These are phyloP conservation scores for Daldinia caldariorum DNA, from an alignment of 495 filamentous ascomycete species.

Conservation along the genomic window DNA sequence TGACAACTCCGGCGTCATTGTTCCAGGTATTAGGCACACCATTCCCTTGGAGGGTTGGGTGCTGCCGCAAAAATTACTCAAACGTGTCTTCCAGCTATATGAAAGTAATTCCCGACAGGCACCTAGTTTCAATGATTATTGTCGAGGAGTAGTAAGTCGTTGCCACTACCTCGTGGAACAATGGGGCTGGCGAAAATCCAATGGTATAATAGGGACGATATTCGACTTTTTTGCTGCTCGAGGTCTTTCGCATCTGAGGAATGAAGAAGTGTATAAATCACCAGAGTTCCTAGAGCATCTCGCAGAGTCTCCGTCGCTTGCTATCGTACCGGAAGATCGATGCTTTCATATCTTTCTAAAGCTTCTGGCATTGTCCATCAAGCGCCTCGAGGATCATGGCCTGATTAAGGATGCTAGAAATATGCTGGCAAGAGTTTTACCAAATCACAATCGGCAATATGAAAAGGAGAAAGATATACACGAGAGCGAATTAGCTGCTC, in stretches of 20 bases:
- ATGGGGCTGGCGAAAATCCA: conserved; percentile 90
- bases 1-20: conserved; percentile 70
- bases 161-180: conserved; percentile 79
- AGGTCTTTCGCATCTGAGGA: conserved; percentile 74
- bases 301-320: conserved; percentile 67
- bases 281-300: conserved; percentile 82
- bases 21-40: conserved; percentile 65
- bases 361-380: conserved; percentile 75
- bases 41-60: conserved; percentile 74
- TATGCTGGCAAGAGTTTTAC: conserved; percentile 80
- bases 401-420: conserved; percentile 78
- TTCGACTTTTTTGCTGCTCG: conserved; percentile 92
- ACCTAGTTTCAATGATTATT: conserved; percentile 82
- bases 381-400: conserved; percentile 65
- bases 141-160: conserved; percentile 74
- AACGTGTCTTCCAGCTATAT: conserved; percentile 73
- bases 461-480: conserved; percentile 81
- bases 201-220: conserved; percentile 76
- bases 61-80: conserved; percentile 71
- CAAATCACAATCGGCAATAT: conserved; percentile 88
- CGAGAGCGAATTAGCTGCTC: conserved; percentile 80
- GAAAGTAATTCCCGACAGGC: conserved; percentile 63
- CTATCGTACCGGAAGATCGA: conserved; percentile 73
- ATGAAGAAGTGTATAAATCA: conserved; percentile 80
- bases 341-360: conserved; percentile 96